phyloP scores from a whole-genome alignment of 2,329 filamentous ascomycete genomes.

The Talaromyces pinophilus region DNA sequence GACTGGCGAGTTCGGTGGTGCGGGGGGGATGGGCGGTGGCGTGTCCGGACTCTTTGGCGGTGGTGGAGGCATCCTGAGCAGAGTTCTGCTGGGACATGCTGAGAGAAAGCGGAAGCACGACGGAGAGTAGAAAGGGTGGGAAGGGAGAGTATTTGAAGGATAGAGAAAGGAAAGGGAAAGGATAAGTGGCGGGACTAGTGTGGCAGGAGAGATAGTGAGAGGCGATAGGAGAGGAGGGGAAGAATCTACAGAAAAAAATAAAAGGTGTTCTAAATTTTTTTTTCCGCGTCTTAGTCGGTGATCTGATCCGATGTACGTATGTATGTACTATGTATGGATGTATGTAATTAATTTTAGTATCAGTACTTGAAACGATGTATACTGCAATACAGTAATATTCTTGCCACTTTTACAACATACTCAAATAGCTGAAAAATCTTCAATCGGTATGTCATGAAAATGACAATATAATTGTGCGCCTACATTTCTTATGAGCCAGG shows the following conservation, averaged over 20 bases:
- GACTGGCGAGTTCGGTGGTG: conserved; percentile 60
- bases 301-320: conserved; percentile 20
- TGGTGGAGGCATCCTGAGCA: conserved; percentile 39
- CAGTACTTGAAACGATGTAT: neutral
- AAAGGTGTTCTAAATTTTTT: conserved; percentile 13
- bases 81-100: conserved; percentile 44
- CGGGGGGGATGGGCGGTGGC: conserved; percentile 49
- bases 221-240: conserved; percentile 15
- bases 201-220: conserved; percentile 8
- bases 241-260: conserved; percentile 13
- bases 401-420: neutral
- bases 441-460: neutral
- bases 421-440: neutral
- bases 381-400: conserved; percentile 2
- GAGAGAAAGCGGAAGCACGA: conserved; percentile 27
- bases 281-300: conserved; percentile 14
- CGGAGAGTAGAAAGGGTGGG: conserved; percentile 23
- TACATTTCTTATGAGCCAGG: neutral
- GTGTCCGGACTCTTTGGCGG: conserved; percentile 46
- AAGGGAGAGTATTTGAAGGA: conserved; percentile 24
- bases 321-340: neutral
- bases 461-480: too few relatives aligned
- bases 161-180: neutral
- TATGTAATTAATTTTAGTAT: conserved; percentile 14
- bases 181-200: neutral